These are phyloP conservation scores for Skeletonema costatum DNA, from an alignment of 108 stramenopile species.

Conservation along the genomic window DNA sequence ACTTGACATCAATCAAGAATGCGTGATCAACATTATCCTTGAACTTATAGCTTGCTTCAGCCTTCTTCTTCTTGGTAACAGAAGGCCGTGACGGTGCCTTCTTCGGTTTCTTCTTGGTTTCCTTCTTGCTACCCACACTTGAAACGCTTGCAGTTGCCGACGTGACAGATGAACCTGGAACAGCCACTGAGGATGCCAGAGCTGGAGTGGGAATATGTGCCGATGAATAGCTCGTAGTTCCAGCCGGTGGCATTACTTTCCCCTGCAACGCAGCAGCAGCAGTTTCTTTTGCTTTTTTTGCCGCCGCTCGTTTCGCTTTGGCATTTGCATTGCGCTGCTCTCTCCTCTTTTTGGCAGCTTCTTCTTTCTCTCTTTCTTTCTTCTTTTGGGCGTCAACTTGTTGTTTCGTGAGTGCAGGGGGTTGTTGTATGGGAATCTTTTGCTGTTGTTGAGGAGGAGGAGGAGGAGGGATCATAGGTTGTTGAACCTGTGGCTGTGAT, in stretches of 20 bases:
- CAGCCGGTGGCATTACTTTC: not conserved
- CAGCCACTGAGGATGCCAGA: not conserved
- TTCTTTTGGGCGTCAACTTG: slow-evolving; percentile 10
- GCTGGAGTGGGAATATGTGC: not conserved
- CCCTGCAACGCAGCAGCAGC: slow-evolving; percentile 6
- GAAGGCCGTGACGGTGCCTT: slow-evolving; percentile 18
- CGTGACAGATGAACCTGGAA: not conserved
- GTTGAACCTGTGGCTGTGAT: slow-evolving; percentile 10
- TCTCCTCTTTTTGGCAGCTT: slow-evolving; percentile 13
- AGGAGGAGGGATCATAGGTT: not conserved
- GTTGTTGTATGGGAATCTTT: not conserved
- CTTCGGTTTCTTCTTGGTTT: not conserved
- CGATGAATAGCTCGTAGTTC: not conserved
- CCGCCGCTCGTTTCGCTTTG: slow-evolving; percentile 33
- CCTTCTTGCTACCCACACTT: slow-evolving; percentile 13
- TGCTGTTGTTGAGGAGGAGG: not conserved
- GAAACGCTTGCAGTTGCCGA: slow-evolving; percentile 6
- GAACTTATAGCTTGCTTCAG: slow-evolving; percentile 43
- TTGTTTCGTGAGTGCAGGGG: slow-evolving; percentile 10
- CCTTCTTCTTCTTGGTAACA: slow-evolving; percentile 11
- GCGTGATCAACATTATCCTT: slow-evolving; percentile 84
- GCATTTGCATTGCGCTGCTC: slow-evolving; percentile 18
- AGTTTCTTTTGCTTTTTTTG: slow-evolving; percentile 34
- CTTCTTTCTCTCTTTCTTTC: slow-evolving; percentile 16
- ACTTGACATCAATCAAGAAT: slow-evolving; percentile 67